phyloP scores from a whole-genome alignment of 441 rosid species.

The Adansonia gregorii region DNA sequence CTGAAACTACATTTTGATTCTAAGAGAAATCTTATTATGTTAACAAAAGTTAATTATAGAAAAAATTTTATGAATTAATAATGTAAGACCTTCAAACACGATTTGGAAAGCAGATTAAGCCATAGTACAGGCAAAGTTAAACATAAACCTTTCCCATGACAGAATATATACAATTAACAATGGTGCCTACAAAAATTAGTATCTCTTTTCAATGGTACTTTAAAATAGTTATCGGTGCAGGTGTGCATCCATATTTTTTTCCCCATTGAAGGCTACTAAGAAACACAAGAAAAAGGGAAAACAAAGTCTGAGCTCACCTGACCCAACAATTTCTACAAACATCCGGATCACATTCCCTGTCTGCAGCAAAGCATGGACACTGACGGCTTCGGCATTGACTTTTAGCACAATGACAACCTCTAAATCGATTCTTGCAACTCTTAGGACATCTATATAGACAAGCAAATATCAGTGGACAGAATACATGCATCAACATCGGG shows the following conservation, averaged over 20 bases:
- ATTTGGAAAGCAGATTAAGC: constrained; percentile 3
- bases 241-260: not conserved
- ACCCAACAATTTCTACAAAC: constrained; percentile 99
- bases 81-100: not conserved
- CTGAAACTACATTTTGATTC: not conserved
- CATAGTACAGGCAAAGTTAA: not conserved
- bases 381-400: constrained; percentile 99
- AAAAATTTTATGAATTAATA: not conserved
- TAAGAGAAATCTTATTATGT: not conserved
- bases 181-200: constrained; percentile 2
- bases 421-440: constrained; percentile 96
- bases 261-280: not conserved
- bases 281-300: constrained; percentile 21
- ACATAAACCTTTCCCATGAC: not conserved
- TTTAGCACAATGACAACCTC: constrained; percentile 99
- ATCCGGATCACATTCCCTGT: constrained; percentile 99
- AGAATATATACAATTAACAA: not conserved
- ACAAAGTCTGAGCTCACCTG: constrained; percentile 56
- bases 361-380: constrained; percentile 99
- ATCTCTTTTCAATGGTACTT: not conserved
- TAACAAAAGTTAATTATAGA: not conserved
- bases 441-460: constrained; percentile 78
- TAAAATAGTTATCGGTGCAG: not conserved
- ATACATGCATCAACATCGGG: constrained; percentile 24
- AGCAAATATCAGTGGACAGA: constrained; percentile 26